A percentile compares a stretch with the other conserved stretches of the same genome.
Conservation (phyloP, 768 basidiomycete genomes). For the Lactifluus echinatus region DNA sequence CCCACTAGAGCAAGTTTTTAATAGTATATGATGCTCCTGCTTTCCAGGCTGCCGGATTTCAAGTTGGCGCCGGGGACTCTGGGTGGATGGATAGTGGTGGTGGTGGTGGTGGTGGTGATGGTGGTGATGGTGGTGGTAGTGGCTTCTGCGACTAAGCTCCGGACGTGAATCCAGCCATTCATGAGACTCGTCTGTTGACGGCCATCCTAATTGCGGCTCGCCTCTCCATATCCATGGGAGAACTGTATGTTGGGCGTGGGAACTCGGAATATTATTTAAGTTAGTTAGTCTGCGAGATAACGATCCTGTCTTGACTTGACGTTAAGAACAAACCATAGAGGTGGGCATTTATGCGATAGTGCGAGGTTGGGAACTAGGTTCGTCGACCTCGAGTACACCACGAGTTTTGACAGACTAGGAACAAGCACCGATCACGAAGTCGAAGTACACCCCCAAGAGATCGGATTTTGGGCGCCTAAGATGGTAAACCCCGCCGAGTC, state of each 20-base stretch:
- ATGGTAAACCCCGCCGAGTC: background rate
- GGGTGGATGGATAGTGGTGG: no score
- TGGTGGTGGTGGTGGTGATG: background rate
- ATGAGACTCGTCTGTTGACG: no score
- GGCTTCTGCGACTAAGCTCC: slow-evolving; percentile 1
- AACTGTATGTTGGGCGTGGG: background rate
- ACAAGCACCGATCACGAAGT: slow-evolving; percentile 18
- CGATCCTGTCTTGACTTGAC: background rate
- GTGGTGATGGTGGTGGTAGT: background rate
- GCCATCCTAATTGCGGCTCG: background rate
- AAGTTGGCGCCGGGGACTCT: background rate
- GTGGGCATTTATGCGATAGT: background rate
- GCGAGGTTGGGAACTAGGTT: background rate
- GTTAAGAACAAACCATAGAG: slow-evolving; percentile 1
- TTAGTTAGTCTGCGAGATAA: background rate
- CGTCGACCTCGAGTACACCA: slow-evolving; percentile 13
- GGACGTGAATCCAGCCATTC: no score
- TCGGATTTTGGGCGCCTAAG: slow-evolving; percentile 10
- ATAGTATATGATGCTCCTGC: slow-evolving; percentile 1
- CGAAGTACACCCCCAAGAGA: slow-evolving; percentile 7
- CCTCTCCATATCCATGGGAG: background rate
- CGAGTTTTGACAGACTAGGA: slow-evolving; percentile 18
- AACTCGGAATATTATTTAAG: background rate
- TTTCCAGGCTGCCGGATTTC: background rate
- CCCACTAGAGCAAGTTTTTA: slow-evolving; percentile 7